phyloP scores from a whole-genome alignment of 805 yeast genomes.

The Saccharomycopsis malanga region DNA sequence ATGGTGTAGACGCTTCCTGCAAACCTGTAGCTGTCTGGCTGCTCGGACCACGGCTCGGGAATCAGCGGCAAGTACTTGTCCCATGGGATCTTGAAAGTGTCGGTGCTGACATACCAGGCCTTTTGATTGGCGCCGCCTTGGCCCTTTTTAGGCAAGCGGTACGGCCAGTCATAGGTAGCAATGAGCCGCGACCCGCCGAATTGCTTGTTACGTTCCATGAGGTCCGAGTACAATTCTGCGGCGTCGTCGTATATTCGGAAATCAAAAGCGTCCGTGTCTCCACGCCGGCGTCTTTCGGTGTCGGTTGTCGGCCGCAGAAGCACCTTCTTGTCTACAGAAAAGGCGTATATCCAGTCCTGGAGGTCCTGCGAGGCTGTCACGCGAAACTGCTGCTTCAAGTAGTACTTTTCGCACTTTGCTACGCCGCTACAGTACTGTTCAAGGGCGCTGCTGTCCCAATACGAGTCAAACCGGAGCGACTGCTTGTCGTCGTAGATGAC shows the following conservation, averaged over 20 bases:
- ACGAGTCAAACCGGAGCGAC: constrained; percentile 40
- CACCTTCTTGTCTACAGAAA: constrained; percentile 32
- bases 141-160: constrained; percentile 38
- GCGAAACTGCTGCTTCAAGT: constrained; percentile 36
- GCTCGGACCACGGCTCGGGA: constrained; percentile 38
- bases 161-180: constrained; percentile 41
- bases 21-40: constrained; percentile 39
- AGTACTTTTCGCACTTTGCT: constrained; percentile 21
- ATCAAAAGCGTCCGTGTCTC: constrained; percentile 25
- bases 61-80: constrained; percentile 36
- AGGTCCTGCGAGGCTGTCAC: constrained; percentile 35
- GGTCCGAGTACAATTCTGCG: constrained; percentile 34
- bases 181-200: constrained; percentile 35
- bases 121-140: constrained; percentile 35
- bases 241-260: constrained; percentile 37
- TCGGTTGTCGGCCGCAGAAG: constrained; percentile 28
- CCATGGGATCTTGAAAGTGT: constrained; percentile 39
- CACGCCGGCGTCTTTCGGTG: neutral
- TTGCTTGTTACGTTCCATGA: constrained; percentile 28
- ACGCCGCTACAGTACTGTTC: neutral
- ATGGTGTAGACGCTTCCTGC: constrained; percentile 43
- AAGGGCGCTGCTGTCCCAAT: constrained; percentile 31
- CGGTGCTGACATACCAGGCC: constrained; percentile 25
- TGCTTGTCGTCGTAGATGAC: constrained; percentile 41
- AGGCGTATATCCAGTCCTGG: constrained; percentile 33